Conservation (phyloP, 768 basidiomycete genomes). For the Symmetrospora coprosmae region DNA sequence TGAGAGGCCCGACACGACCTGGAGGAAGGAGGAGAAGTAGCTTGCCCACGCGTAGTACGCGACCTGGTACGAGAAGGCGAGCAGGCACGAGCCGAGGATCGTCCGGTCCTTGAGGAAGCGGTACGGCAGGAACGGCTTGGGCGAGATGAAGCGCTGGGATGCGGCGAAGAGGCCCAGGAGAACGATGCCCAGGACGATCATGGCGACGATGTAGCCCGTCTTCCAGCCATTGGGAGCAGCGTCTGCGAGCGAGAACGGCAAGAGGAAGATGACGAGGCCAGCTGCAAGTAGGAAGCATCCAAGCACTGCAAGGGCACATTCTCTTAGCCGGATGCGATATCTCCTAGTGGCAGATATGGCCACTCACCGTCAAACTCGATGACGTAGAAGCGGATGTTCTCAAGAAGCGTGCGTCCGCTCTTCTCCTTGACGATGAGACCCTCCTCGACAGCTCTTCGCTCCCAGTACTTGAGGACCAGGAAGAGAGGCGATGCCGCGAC, state of each 20-base stretch:
- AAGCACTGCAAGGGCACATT: slow-evolving; percentile 7
- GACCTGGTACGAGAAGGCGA: slow-evolving; percentile 23
- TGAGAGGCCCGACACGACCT: slow-evolving; percentile 31
- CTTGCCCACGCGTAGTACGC: slow-evolving; percentile 24
- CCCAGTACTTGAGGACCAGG: not conserved
- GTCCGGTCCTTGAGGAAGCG: slow-evolving; percentile 3
- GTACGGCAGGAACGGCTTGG: not conserved
- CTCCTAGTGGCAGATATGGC: not conserved
- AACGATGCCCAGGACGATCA: slow-evolving; percentile 24
- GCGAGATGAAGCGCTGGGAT: slow-evolving; percentile 1
- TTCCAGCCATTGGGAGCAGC: slow-evolving; percentile 20
- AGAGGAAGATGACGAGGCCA: slow-evolving; percentile 21
- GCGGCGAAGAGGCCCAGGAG: slow-evolving; percentile 1
- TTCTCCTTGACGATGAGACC: not conserved
- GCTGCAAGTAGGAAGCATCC: slow-evolving; percentile 20
- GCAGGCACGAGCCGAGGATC: slow-evolving; percentile 13
- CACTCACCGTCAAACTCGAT: slow-evolving; percentile 33
- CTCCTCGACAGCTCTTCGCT: not conserved
- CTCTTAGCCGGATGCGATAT: too few relatives aligned
- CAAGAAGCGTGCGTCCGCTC: not conserved
- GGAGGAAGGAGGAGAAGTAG: slow-evolving; percentile 27
- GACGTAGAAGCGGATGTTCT: slow-evolving; percentile 25
- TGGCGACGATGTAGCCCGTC: slow-evolving; percentile 15
- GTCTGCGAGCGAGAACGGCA: slow-evolving; percentile 21
- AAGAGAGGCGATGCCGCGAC: not conserved